phyloP scores from a whole-genome alignment of 1,139 yeast genomes.

The Debaryomyces subglobosus region DNA sequence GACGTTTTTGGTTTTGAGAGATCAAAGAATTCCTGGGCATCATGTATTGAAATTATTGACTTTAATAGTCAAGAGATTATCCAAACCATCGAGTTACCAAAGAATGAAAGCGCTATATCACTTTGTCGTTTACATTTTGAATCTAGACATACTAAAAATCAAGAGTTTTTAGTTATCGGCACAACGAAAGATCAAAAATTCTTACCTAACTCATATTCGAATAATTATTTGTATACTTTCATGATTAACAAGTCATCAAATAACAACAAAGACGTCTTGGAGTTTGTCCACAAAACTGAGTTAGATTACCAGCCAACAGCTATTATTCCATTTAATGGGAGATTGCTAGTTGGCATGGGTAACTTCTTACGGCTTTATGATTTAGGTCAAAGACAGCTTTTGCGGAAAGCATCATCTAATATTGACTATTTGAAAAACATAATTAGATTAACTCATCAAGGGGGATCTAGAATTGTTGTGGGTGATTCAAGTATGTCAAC shows the following conservation, averaged over 20 bases:
- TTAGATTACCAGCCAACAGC: constrained; percentile 54
- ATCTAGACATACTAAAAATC: constrained; percentile 14
- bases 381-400: constrained; percentile 76
- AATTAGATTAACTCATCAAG: constrained; percentile 54
- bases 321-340: constrained; percentile 60
- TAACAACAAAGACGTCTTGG: constrained; percentile 29
- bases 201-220: constrained; percentile 35
- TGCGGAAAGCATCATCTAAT: constrained; percentile 60
- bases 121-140: constrained; percentile 23
- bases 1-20: constrained; percentile 46
- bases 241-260: constrained; percentile 24
- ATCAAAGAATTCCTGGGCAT: constrained; percentile 41
- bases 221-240: constrained; percentile 47
- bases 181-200: constrained; percentile 40
- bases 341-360: constrained; percentile 61
- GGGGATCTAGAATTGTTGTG: constrained; percentile 58
- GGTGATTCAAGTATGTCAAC: constrained; percentile 70
- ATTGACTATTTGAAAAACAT: constrained; percentile 47
- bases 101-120: constrained; percentile 43
- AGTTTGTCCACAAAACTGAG: constrained; percentile 63
- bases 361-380: constrained; percentile 64
- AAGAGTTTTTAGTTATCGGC: constrained; percentile 52
- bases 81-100: constrained; percentile 44
- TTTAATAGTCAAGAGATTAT: constrained; percentile 35
- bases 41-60: constrained; percentile 58